Conservation (phyloP, 768 basidiomycete species). For the Rhodosporidiobolus odoratus region DNA sequence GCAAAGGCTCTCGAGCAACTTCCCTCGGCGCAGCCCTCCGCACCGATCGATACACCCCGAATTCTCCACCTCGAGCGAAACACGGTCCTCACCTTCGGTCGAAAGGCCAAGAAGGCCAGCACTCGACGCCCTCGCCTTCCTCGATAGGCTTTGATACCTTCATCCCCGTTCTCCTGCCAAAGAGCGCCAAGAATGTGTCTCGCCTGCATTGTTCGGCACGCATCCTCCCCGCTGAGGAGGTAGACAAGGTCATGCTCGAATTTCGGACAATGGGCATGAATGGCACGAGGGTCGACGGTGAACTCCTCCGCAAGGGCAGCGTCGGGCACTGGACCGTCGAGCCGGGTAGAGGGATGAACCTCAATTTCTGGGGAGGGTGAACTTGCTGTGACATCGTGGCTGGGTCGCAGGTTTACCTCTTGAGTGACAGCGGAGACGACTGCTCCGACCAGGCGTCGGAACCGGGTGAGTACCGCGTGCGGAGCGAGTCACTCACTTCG, state of each 20-base stretch:
- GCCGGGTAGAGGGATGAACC: neutral
- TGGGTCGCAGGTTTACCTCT: slow-evolving; percentile 3
- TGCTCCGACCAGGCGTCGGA: neutral
- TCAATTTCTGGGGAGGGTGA: slow-evolving; percentile 33
- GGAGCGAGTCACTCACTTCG: neutral
- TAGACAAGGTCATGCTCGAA: slow-evolving; percentile 12
- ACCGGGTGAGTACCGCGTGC: neutral
- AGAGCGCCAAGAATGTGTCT: slow-evolving; percentile 34
- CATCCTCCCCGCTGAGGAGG: slow-evolving; percentile 2
- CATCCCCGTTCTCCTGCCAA: slow-evolving; percentile 28
- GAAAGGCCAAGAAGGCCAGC: slow-evolving; percentile 33
- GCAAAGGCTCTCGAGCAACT: neutral
- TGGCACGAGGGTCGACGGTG: slow-evolving; percentile 36
- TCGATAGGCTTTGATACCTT: neutral
- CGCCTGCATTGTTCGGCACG: slow-evolving; percentile 28
- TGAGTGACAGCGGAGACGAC: neutral
- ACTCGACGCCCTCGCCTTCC: neutral
- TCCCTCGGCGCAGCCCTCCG: neutral
- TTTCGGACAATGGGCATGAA: slow-evolving; percentile 31
- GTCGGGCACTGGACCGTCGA: slow-evolving; percentile 5
- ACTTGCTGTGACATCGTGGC: slow-evolving; percentile 23
- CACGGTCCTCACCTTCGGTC: slow-evolving; percentile 31
- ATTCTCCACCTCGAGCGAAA: slow-evolving; percentile 12
- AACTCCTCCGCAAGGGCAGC: slow-evolving; percentile 10
- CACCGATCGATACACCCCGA: neutral